Evolutionary conservation across 2,329 filamentous ascomycete species (phyloP).

Genomic region (Chaetothyriales sp.): DNA sequence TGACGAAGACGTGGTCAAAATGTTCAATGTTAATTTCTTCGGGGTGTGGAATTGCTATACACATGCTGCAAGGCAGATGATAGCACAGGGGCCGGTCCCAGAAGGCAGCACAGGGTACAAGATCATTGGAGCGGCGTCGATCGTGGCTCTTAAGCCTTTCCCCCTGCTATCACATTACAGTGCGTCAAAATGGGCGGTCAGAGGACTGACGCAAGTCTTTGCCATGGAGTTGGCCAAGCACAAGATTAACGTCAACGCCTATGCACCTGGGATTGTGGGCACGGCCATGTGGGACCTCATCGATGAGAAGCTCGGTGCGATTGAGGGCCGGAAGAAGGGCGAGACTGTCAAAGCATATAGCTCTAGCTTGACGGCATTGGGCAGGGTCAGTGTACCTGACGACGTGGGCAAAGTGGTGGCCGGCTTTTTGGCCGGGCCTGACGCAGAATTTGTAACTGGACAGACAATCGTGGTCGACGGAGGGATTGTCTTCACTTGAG

Average conservation of each 20-base stretch:
- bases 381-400: conserved; percentile 45
- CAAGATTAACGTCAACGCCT: conserved; percentile 53
- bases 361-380: conserved; percentile 42
- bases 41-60: conserved; percentile 54
- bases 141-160: conserved; percentile 43
- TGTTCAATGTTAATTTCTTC: conserved; percentile 53
- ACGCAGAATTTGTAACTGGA: conserved; percentile 51
- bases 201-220: conserved; percentile 52
- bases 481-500: conserved; percentile 36
- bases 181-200: conserved; percentile 52
- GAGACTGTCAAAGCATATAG: conserved; percentile 44
- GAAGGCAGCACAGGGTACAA: conserved; percentile 28
- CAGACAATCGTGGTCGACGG: conserved; percentile 52
- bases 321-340: conserved; percentile 37
- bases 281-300: conserved; percentile 58
- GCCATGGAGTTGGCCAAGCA: conserved; percentile 52
- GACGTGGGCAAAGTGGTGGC: conserved; percentile 52
- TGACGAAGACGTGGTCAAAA: conserved; percentile 42
- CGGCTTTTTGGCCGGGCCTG: conserved; percentile 42
- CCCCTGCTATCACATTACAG: conserved; percentile 48
- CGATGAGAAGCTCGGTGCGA: conserved; percentile 45
- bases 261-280: conserved; percentile 54
- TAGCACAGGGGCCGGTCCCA: conserved; percentile 41
- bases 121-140: conserved; percentile 36
- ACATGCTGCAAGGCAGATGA: conserved; percentile 51